Evolutionary conservation across 192 early-diverging fungal species (phyloP), one percentile per base, ranked within the genome.

Genomic region (Coemansia sp.): DNA sequence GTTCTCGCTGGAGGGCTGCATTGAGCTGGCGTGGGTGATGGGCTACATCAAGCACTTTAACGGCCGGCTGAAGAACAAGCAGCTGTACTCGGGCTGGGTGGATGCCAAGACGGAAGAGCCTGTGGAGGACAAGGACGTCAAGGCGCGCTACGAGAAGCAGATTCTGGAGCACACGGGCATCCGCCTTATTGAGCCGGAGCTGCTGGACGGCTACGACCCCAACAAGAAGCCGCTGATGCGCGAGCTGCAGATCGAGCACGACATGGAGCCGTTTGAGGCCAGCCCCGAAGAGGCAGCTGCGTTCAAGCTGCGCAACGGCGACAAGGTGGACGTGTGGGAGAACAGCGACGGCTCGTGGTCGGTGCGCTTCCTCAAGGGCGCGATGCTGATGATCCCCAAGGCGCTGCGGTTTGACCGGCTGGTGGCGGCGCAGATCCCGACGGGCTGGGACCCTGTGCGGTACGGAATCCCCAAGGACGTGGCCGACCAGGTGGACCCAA

Each of bases 1-100:
- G 44, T 69, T 62, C 21, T 69, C 66, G 26, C 55, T 69, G 9
- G 66, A 69, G 23, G 66, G 91, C 34, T 93, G 90, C 68, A 92
- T 96, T 57, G 93, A 96, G 81, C 85, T 96, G 86, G 91, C 93
- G 11, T 93, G 93, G 91, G 90, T 96, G 74, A 94, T 96, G 93
- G 92, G 92, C 54, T 85, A 83, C 51, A 90, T 94, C 75, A 90
- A 89, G 71, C 92, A 92, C 69, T 83, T 86, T 68, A 87, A 87
- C 57, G 93, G 91, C 43, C 23, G 23, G 23, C 23, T 26, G 23
- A 84, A 83, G 37, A 78, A 89, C 57, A 90, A 90, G 80, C 82
- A 60, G 32, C 9, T 82, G 47, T 94, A 93, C 81, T 82, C 87
- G 72, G 94, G 94, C 30, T 97, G 94, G 94, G 84, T 97, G 40